Percentiles rank a stretch among this genome's conserved stretches.
These are phyloP conservation scores for Boletales sp. DNA, from an alignment of 768 basidiomycete species.

Conservation along the genomic window DNA sequence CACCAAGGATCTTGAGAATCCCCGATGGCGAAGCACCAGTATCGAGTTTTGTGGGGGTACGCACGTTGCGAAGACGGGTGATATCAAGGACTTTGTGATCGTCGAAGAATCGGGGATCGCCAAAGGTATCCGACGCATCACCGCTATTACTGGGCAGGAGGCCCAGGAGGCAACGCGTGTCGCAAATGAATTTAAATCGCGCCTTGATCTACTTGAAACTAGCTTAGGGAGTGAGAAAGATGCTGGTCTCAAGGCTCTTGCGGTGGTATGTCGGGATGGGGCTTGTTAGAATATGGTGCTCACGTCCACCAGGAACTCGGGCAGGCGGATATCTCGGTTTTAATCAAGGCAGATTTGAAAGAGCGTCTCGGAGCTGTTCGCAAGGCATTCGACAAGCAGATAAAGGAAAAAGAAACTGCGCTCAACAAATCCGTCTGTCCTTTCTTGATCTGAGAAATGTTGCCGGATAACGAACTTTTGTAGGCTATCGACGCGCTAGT, in stretches of 20 bases:
- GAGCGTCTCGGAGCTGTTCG: slow-evolving; percentile 68
- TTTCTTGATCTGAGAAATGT: neutral
- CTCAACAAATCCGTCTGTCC: slow-evolving; percentile 69
- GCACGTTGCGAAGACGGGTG: slow-evolving; percentile 95
- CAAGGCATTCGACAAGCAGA: slow-evolving; percentile 80
- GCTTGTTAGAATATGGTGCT: neutral
- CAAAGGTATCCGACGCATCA: slow-evolving; percentile 93
- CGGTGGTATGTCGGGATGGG: slow-evolving; percentile 50
- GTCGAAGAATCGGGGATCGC: slow-evolving; percentile 96
- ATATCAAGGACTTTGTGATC: slow-evolving; percentile 95
- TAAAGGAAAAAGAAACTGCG: slow-evolving; percentile 75
- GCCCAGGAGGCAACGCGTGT: slow-evolving; percentile 75
- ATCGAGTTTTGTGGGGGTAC: slow-evolving; percentile 99
- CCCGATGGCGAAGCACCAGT: slow-evolving; percentile 87
- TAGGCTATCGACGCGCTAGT: slow-evolving; percentile 70
- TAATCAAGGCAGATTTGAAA: slow-evolving; percentile 76
- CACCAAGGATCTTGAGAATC: slow-evolving; percentile 76
- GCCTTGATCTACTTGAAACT: slow-evolving; percentile 58
- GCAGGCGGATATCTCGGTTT: slow-evolving; percentile 83
- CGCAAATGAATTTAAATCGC: slow-evolving; percentile 58
- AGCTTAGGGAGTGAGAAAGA: slow-evolving; percentile 81
- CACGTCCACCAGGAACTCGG: slow-evolving; percentile 65
- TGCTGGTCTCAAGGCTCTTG: slow-evolving; percentile 75
- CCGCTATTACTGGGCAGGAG: slow-evolving; percentile 92
- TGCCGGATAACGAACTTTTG: neutral